These are phyloP conservation scores for Silene coronaria DNA, from an alignment of 179 eudicot species.

Conservation along the genomic window DNA sequence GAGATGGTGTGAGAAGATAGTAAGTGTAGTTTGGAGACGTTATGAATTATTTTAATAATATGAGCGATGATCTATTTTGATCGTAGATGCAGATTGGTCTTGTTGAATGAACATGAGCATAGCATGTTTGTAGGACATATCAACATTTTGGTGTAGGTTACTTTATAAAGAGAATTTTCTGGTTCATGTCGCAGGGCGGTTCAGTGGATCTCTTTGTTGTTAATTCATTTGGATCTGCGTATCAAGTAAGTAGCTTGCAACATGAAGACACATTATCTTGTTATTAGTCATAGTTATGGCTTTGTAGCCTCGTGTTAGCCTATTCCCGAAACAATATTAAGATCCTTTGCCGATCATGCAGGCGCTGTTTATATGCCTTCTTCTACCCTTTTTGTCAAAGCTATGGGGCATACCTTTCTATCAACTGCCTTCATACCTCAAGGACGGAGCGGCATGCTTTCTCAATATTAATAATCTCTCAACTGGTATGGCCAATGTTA, in stretches of 20 bases:
- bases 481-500: constrained; percentile 38
- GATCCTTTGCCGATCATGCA: constrained; percentile 28
- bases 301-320: constrained; percentile 9
- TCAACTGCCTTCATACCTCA: constrained; percentile 79
- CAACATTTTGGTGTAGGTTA: constrained; percentile 1
- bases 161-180: constrained; percentile 17
- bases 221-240: constrained; percentile 94
- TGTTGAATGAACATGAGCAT: constrained; percentile 2
- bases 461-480: constrained; percentile 61
- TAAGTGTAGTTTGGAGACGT: neutral
- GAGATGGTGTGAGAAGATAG: neutral
- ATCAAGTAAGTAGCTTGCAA: constrained; percentile 53
- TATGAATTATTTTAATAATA: neutral
- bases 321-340: neutral
- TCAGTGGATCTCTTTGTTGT: constrained; percentile 88
- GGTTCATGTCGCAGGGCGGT: constrained; percentile 53
- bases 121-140: neutral
- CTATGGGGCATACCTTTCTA: constrained; percentile 90
- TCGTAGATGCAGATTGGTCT: neutral
- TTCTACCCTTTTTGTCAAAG: constrained; percentile 83
- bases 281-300: neutral
- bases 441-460: constrained; percentile 94
- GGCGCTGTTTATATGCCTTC: constrained; percentile 89
- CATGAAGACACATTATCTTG: neutral
- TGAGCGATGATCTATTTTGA: neutral